Base-by-base conservation (phyloP, 352 stramenopile species). In the Globisporangium takayamanum region DNA sequence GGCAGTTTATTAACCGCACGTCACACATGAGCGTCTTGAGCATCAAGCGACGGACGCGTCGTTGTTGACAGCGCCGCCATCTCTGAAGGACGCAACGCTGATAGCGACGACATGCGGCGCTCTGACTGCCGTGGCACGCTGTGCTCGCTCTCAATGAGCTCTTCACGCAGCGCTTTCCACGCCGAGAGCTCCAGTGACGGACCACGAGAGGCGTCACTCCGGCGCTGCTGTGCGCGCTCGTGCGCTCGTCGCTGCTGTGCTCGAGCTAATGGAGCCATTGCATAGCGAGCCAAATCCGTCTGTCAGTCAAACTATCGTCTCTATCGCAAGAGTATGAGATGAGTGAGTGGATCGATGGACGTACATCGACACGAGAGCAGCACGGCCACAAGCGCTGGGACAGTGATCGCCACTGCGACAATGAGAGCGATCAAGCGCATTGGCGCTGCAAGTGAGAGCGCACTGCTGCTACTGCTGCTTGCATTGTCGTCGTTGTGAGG, bases 91-190 rank as follows among this genome's bases (percentile, higher is more conserved):
- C 30, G 30, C 7, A 36, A 7, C 4, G 30, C 30, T 8, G 30
- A 36, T 1, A 36, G 30, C 30, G 30, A 36, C 30, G 49, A 63
- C 18, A 53, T 49, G 28, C 50, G 47, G 25, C 25, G 30, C 36
- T 47, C 55, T 4, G 22, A 20, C 18, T 66, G 46, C 36, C 20
- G 18, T 22, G 42, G 1, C 2, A 15, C 15, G 30, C 36, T 18
- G 11, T 55, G 53, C 33, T 70, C 63, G 25, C 47, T 66, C 53
- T 58, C 49, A 20, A 70, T 70, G 36, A 70, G 59, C 44, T 22
- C 22, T 22, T 22, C 22, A 22, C 22, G 22, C 22, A 22, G 22
- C 22, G 22, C 22, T 22, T 22, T 22, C 22, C 22, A 22, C 22
- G 22, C 22, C 22, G 22, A 22, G 22, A 22, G 22, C 22, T 22